A percentile compares a stretch with the other conserved stretches of the same genome.
These are phyloP conservation scores for Neospermospora avenae DNA, from an alignment of 2,329 filamentous ascomycete genomes.

Conservation along the genomic window DNA sequence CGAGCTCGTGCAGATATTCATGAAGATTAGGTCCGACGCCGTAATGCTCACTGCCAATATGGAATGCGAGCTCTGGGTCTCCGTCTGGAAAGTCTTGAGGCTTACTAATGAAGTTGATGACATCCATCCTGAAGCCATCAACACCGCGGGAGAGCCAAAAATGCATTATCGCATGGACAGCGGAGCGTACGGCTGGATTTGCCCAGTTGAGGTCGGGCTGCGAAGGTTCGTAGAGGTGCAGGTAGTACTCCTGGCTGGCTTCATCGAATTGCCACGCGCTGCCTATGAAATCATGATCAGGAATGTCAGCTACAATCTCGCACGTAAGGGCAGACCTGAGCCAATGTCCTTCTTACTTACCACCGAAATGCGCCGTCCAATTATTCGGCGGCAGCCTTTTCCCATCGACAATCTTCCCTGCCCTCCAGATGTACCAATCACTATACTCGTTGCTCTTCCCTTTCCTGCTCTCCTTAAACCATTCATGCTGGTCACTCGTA, in stretches of 20 bases:
- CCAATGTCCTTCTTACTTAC: slow-evolving; percentile 22
- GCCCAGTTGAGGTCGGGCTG: slow-evolving; percentile 87
- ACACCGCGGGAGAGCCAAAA: slow-evolving; percentile 78
- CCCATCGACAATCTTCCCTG: slow-evolving; percentile 51
- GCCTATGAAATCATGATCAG: slow-evolving; percentile 3
- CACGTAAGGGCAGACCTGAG: no score
- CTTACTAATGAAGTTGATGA: slow-evolving; percentile 71
- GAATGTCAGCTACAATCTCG: no score
- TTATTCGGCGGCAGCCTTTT: slow-evolving; percentile 70
- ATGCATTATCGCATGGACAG: slow-evolving; percentile 69
- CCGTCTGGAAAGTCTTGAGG: slow-evolving; percentile 56
- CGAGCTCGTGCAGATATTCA: slow-evolving; percentile 66
- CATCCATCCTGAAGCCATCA: slow-evolving; percentile 70
- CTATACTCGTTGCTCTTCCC: slow-evolving; percentile 50
- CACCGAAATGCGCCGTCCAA: slow-evolving; percentile 61
- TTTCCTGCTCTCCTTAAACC: slow-evolving; percentile 54
- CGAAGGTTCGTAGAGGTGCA: slow-evolving; percentile 70
- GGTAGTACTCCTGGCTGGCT: slow-evolving; percentile 68
- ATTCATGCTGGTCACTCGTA: slow-evolving; percentile 66
- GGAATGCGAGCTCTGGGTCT: slow-evolving; percentile 48
- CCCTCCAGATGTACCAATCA: slow-evolving; percentile 66
- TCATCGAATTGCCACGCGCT: slow-evolving; percentile 70
- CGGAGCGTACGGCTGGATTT: slow-evolving; percentile 61
- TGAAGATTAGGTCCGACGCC: slow-evolving; percentile 67
- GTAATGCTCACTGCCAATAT: slow-evolving; percentile 42